Conservation (phyloP, 176 grass and related monocot species). For the Ampelocalamus luodianensis region DNA sequence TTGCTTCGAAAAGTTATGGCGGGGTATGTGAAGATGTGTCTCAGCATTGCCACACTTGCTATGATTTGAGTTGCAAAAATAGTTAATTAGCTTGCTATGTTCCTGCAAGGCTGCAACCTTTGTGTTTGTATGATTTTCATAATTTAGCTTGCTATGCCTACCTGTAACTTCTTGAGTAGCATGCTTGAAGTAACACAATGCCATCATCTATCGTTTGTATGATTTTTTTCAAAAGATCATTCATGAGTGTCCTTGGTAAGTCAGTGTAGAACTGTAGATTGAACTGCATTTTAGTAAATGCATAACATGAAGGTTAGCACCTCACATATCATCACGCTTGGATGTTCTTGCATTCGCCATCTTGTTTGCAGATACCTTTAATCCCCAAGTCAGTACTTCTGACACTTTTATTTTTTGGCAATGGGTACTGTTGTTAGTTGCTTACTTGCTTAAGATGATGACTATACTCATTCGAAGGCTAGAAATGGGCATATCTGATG, state of each 20-base stretch:
- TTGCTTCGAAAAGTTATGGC: neutral
- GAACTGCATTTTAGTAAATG: neutral
- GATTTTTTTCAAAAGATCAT: neutral
- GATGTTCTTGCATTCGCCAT: neutral
- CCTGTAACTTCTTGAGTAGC: neutral
- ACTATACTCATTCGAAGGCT: neutral
- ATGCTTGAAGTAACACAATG: neutral
- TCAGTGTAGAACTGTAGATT: neutral
- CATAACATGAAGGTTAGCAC: neutral
- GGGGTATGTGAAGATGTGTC: neutral
- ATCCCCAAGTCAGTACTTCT: neutral
- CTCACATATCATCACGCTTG: neutral
- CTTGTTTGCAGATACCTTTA: neutral
- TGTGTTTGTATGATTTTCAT: neutral
- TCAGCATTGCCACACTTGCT: neutral
- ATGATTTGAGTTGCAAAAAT: neutral
- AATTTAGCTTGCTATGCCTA: neutral
- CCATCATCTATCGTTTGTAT: neutral
- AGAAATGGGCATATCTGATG: conserved; percentile 4
- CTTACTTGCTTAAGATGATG: neutral
- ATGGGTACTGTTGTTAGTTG: neutral
- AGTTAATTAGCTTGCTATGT: conserved; percentile 4
- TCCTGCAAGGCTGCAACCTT: neutral
- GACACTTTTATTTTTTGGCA: neutral
- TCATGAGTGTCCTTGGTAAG: neutral